Evolutionary conservation across 306 rosid genomes (phyloP), one percentile per base, ranked within the genome.

Genomic region (Corylus avellana): DNA sequence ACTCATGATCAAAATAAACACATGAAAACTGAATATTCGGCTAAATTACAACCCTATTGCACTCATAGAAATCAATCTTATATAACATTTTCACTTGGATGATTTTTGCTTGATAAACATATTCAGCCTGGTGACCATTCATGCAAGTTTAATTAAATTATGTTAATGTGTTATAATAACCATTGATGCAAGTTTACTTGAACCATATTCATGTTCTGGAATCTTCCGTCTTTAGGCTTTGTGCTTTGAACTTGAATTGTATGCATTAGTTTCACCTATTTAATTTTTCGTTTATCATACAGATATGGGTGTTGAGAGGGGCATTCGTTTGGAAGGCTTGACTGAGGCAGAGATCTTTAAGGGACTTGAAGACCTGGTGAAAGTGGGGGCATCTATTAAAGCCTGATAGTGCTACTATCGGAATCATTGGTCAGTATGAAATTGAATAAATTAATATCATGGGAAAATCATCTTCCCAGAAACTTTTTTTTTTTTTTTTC

Each of bases 261-360:
- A 2, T 17, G 16, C 71, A 7, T 39, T 75, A 56, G 70, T 77
- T 77, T 79, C 35, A 49, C 76, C 46, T 62, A 63, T 56, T 17
- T 37, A 18, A n/a, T 39, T 70, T 70, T 82, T 64, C 74, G 84
- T 22, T 84, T 71, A n/a, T 71, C 22, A 47, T 50, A 20, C 74
- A 96, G 99, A 93, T 81, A 68, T 89, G 88, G 99, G 99, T 8
- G 91, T 93, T 62, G 97, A 93, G 84, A 93, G 87, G 84, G 92
- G 91, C 75, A 84, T 93, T 80, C 91, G 83, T 72, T 79, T 95
- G 81, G 99, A 93, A 80, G 99, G 98, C 58, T 81, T 93, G 83
- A 75, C 90, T 3, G 99, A 96, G 86, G 80, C 83, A 25, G 97
- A 91, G 70, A 95, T 95, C 85, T 84, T 69, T 5, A 95, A 95